phyloP scores from a whole-genome alignment of 768 basidiomycete species.

The Pleurotus giganteus region DNA sequence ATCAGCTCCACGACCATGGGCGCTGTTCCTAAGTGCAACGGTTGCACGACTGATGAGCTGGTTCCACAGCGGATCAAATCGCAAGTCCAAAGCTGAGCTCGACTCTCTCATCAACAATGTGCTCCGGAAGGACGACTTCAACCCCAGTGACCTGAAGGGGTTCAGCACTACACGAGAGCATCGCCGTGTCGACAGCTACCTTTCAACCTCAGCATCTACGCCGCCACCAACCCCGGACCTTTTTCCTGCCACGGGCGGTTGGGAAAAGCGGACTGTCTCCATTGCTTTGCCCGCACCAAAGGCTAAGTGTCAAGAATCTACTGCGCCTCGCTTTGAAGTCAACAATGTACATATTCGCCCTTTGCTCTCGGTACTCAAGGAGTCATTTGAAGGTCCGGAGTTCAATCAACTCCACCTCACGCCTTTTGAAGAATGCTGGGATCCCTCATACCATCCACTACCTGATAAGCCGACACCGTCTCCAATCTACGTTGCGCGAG shows the following conservation, averaged over 20 bases:
- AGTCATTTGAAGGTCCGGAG: not conserved
- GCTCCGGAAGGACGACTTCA: conserved; percentile 22
- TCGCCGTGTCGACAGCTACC: conserved; percentile 11
- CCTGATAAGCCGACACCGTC: not conserved
- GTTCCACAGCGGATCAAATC: conserved; percentile 25
- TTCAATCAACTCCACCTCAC: not conserved
- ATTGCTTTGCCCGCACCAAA: conserved; percentile 1
- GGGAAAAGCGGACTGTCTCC: not conserved
- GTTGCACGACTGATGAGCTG: conserved; percentile 28
- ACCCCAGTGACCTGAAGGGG: conserved; percentile 11
- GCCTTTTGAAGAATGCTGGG: conserved; percentile 6
- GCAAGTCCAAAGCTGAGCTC: conserved; percentile 26
- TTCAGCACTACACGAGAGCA: conserved; percentile 19
- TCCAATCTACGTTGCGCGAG: conserved; percentile 24
- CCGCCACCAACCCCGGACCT: not conserved
- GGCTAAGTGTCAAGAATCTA: not conserved
- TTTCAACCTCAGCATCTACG: not conserved
- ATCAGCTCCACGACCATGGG: conserved; percentile 11
- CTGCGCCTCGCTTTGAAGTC: not conserved
- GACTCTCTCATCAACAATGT: conserved; percentile 25
- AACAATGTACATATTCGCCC: not conserved
- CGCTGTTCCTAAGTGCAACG: conserved; percentile 22
- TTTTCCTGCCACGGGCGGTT: not conserved
- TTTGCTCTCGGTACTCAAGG: not conserved
- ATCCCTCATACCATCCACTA: not conserved